Percentiles rank a stretch among this genome's conserved stretches.
Evolutionary conservation across 306 rosid species (phyloP).

Genomic region (Albizia julibrissin): DNA sequence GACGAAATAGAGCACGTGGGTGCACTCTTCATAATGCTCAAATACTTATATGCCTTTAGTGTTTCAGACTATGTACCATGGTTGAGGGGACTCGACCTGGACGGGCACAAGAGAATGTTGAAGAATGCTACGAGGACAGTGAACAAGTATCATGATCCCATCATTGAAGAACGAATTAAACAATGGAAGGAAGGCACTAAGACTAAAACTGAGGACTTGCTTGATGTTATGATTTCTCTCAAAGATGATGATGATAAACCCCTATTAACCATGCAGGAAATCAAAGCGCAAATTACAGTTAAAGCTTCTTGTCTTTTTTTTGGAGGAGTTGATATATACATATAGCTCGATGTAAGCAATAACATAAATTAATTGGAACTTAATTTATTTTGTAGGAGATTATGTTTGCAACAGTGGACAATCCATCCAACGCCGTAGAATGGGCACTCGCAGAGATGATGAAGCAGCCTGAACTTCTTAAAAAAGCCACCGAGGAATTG

Average conservation of each 20-base stretch:
- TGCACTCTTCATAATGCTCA: slow-evolving; percentile 25
- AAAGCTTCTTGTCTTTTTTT: neutral
- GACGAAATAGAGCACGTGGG: slow-evolving; percentile 43
- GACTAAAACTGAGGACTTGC: slow-evolving; percentile 36
- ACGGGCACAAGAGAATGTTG: slow-evolving; percentile 33
- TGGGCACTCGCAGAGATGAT: slow-evolving; percentile 53
- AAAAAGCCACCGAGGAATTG: slow-evolving; percentile 40
- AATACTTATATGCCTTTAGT: slow-evolving; percentile 29
- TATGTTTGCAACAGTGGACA: slow-evolving; percentile 40
- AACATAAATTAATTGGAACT: neutral
- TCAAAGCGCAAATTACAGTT: slow-evolving; percentile 47
- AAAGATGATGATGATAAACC: slow-evolving; percentile 33
- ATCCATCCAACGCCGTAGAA: slow-evolving; percentile 44
- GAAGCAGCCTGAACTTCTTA: slow-evolving; percentile 38
- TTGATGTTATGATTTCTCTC: slow-evolving; percentile 48
- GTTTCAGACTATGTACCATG: slow-evolving; percentile 41
- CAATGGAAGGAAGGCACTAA: slow-evolving; percentile 40
- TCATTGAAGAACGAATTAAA: slow-evolving; percentile 34
- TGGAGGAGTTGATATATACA: neutral
- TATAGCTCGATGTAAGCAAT: neutral
- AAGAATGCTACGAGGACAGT: slow-evolving; percentile 21
- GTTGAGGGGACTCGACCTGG: slow-evolving; percentile 40
- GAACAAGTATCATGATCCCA: slow-evolving; percentile 33
- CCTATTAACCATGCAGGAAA: slow-evolving; percentile 38
- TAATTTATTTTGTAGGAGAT: slow-evolving; percentile 38